A percentile compares a stretch with the other conserved stretches of the same genome.
These are phyloP conservation scores for Venturia effusa DNA, from an alignment of 2,329 filamentous ascomycete genomes.

Conservation along the genomic window DNA sequence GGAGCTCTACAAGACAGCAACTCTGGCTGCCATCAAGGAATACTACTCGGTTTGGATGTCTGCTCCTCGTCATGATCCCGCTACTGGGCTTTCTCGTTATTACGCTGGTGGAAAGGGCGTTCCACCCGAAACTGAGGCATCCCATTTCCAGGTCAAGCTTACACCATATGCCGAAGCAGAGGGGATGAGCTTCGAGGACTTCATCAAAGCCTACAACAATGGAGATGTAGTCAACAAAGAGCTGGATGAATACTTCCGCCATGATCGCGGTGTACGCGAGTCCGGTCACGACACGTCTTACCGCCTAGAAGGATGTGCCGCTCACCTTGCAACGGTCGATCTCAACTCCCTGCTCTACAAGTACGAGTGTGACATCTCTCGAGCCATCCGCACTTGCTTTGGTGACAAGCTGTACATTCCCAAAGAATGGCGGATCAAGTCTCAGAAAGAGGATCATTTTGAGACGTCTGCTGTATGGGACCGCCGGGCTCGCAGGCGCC, in stretches of 20 bases:
- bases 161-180: slow-evolving; percentile 76
- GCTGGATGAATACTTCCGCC: slow-evolving; percentile 88
- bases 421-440: slow-evolving; percentile 63
- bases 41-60: slow-evolving; percentile 81
- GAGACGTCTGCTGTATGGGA: slow-evolving; percentile 87
- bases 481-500: slow-evolving; percentile 72
- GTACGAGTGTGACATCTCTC: slow-evolving; percentile 88
- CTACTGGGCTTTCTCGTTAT: slow-evolving; percentile 74
- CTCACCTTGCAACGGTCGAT: slow-evolving; percentile 84
- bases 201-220: slow-evolving; percentile 80
- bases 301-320: slow-evolving; percentile 77
- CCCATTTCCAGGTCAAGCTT: slow-evolving; percentile 75
- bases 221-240: slow-evolving; percentile 70
- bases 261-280: slow-evolving; percentile 90
- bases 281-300: slow-evolving; percentile 96
- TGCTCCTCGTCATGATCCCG: slow-evolving; percentile 61
- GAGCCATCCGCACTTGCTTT: slow-evolving; percentile 75
- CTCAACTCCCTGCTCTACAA: slow-evolving; percentile 93
- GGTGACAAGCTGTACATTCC: slow-evolving; percentile 74
- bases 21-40: slow-evolving; percentile 91
- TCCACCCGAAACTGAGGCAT: slow-evolving; percentile 81
- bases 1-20: slow-evolving; percentile 70
- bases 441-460: slow-evolving; percentile 52
- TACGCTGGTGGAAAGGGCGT: slow-evolving; percentile 74
- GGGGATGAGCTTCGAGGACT: slow-evolving; percentile 69